phyloP scores from a whole-genome alignment of 2,329 filamentous ascomycete genomes.

The Monosporascus sp. region DNA sequence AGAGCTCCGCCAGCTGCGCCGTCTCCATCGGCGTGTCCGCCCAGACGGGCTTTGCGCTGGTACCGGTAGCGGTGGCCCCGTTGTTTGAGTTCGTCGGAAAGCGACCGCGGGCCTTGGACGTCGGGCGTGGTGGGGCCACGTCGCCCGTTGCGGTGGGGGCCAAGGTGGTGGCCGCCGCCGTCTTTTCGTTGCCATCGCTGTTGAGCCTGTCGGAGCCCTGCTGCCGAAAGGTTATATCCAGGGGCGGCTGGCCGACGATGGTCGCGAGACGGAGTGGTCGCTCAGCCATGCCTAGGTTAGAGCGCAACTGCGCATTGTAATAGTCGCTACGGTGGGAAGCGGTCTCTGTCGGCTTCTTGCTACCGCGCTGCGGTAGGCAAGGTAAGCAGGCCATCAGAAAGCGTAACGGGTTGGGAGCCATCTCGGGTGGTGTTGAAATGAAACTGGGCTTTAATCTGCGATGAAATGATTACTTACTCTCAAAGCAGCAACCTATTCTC shows the following conservation, averaged over 20 bases:
- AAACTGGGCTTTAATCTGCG: neutral
- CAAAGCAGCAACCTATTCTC: conserved; percentile 4
- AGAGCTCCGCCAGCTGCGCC: conserved; percentile 31
- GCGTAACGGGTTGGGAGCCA: neutral
- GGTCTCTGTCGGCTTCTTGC: neutral
- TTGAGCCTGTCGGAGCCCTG: neutral
- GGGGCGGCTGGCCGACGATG: neutral
- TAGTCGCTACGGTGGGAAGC: neutral
- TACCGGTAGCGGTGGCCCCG: neutral
- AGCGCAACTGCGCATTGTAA: conserved; percentile 13
- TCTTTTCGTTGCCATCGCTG: neutral
- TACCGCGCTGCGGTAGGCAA: conserved; percentile 6
- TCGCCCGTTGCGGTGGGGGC: neutral
- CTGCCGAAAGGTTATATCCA: neutral
- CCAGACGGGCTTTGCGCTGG: conserved; percentile 5
- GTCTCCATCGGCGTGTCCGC: conserved; percentile 20
- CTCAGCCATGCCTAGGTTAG: conserved; percentile 9
- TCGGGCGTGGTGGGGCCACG: neutral
- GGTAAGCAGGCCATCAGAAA: conserved; percentile 7
- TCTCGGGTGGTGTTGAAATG: neutral
- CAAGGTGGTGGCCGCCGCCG: neutral
- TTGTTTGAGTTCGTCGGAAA: neutral
- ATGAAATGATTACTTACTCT: conserved; percentile 12
- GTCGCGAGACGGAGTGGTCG: conserved; percentile 4
- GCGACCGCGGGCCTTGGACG: neutral